These are phyloP conservation scores for Cicer judaicum DNA, from an alignment of 306 rosid species.

Conservation along the genomic window DNA sequence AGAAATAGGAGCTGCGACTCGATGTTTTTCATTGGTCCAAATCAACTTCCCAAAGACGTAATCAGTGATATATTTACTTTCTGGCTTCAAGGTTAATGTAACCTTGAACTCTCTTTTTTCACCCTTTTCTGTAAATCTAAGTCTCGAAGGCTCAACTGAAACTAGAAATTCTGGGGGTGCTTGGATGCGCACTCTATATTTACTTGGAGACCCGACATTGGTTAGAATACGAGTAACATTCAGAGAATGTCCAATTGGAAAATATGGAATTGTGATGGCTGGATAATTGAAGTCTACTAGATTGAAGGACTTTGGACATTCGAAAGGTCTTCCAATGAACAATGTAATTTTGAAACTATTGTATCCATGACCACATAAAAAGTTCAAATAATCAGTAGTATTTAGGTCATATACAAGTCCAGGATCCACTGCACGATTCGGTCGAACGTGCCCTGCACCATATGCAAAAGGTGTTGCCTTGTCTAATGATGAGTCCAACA, in stretches of 20 bases:
- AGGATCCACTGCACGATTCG: conserved; percentile 59
- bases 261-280: conserved; percentile 48
- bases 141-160: conserved; percentile 45
- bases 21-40: neutral
- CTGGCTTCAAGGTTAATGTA: conserved; percentile 22
- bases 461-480: conserved; percentile 60
- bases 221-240: conserved; percentile 56
- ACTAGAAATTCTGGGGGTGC: conserved; percentile 50
- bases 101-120: conserved; percentile 56
- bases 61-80: neutral
- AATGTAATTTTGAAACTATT: neutral
- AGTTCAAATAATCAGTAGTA: conserved; percentile 57
- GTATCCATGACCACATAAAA: conserved; percentile 64
- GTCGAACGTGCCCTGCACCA: conserved; percentile 65
- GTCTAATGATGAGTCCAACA: conserved; percentile 6
- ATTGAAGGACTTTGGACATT: conserved; percentile 50
- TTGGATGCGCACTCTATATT: conserved; percentile 43
- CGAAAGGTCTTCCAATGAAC: conserved; percentile 35
- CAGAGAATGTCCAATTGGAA: neutral
- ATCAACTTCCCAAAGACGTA: conserved; percentile 21
- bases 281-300: conserved; percentile 67
- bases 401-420: conserved; percentile 67
- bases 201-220: conserved; percentile 63
- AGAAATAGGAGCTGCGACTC: neutral
- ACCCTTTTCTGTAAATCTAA: conserved; percentile 49